These are phyloP conservation scores for Opeltia flavorubescens DNA, from an alignment of 495 filamentous ascomycete genomes.

Conservation along the genomic window DNA sequence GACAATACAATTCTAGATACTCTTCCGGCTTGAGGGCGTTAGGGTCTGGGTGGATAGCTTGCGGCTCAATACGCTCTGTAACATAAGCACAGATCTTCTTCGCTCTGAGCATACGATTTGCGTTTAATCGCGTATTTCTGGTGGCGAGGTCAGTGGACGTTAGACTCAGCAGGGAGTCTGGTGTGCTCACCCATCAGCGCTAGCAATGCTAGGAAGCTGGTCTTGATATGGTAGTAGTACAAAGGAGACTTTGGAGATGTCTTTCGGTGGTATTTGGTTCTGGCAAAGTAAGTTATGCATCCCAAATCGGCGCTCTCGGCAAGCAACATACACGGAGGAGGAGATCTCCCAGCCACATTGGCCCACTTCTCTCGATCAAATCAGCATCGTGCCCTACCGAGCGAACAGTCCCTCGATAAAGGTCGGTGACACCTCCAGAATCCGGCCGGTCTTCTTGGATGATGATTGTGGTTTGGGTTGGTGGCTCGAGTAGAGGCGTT, in stretches of 20 bases:
- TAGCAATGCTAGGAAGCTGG: constrained; percentile 52
- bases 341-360: constrained; percentile 87
- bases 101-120: constrained; percentile 88
- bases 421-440: constrained; percentile 78
- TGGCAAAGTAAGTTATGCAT: constrained; percentile 17
- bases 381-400: constrained; percentile 65
- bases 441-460: constrained; percentile 87
- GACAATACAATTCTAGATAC: constrained; percentile 86
- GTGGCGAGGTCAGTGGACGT: constrained; percentile 10
- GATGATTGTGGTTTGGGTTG: constrained; percentile 67
- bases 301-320: neutral
- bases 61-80: constrained; percentile 69
- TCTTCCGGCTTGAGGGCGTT: constrained; percentile 68
- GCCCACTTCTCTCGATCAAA: constrained; percentile 67
- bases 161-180: neutral
- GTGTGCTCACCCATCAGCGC: constrained; percentile 36
- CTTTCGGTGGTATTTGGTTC: constrained; percentile 76
- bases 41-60: constrained; percentile 36
- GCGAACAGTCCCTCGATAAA: constrained; percentile 78
- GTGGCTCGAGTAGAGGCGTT: constrained; percentile 71
- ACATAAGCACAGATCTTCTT: constrained; percentile 93
- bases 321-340: constrained; percentile 46
- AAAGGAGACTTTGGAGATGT: constrained; percentile 89
- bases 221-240: constrained; percentile 75
- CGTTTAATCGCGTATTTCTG: constrained; percentile 78